Base-by-base conservation (phyloP, 2,329 filamentous ascomycete genomes). In the Dothideomycetidae sp. region DNA sequence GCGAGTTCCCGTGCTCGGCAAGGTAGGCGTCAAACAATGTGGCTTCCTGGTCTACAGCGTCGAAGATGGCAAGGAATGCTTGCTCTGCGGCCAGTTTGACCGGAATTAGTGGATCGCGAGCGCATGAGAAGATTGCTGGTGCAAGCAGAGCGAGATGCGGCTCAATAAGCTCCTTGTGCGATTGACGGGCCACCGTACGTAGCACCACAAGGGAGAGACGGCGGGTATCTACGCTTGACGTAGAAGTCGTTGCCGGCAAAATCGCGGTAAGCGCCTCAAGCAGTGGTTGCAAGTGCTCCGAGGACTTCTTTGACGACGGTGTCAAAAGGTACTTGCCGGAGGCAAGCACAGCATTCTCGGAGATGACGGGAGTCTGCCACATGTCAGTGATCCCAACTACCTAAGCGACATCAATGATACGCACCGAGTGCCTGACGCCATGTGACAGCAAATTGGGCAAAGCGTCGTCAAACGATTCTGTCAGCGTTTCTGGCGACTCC, bases 31-130 rank as follows among this genome's bases (percentile, higher is more conserved):
- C 86, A 56, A 94, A 96, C 13, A 94, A 75, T 44, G 73, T 77
- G 42, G 68, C 70, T 53, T 94, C 90, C 45, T 86, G 79, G 31
- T 93, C 83, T 1, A 86, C 83, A 1, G 96, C 86, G 30, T 74
- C 76, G 63, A 98, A 96, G 3, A 96, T 68, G 34, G 84, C 75
- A 39, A 98, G 71, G 59, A 98, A 96, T 0, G 88, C 85, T 10
- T 86, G 88, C 61, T 98, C 90, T 2, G 90, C 88, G 0, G 88
- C 80, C 17, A 98, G 69, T 61, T 98, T 98, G 53, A 98, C 79
- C 1, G 92, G 92, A 44, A 98, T 96, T 4, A 96, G 77, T 7
- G 76, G 68, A 56, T 98, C 90, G 41, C 92, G 76, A 17, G 98
- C 90, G 37, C 81, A 81, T 29, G 81, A 76, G 57, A 98, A 98